A percentile compares a stretch with the other conserved stretches of the same genome.
Evolutionary conservation across 441 rosid species (phyloP).

Genomic region (Raphanus hybrid): DNA sequence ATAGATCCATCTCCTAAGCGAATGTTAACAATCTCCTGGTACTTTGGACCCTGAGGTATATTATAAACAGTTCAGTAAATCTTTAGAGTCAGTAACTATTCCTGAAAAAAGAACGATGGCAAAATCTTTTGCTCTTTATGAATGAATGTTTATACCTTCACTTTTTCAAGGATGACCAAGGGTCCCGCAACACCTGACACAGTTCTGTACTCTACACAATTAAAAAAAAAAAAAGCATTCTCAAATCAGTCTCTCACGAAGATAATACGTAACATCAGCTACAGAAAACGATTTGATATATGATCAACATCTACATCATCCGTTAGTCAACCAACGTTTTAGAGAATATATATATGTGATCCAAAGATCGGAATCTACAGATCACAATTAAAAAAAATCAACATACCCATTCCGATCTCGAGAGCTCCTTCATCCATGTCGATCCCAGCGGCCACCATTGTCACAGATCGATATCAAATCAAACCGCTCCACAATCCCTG

Average conservation of each 20-base stretch:
- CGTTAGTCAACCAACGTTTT: slow-evolving; percentile 12
- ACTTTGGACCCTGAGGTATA: slow-evolving; percentile 55
- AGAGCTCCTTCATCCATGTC: slow-evolving; percentile 73
- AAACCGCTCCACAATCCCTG: slow-evolving; percentile 25
- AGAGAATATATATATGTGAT: slow-evolving; percentile 1
- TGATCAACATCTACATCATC: not conserved
- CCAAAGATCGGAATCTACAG: slow-evolving; percentile 21
- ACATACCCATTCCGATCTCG: slow-evolving; percentile 95
- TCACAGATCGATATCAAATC: slow-evolving; percentile 31
- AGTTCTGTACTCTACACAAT: slow-evolving; percentile 58
- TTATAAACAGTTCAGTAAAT: not conserved
- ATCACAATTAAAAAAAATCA: not conserved
- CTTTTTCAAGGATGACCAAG: slow-evolving; percentile 55
- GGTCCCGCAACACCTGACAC: slow-evolving; percentile 51
- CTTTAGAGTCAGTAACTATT: not conserved
- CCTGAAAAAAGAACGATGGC: not conserved
- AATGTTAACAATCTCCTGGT: slow-evolving; percentile 64
- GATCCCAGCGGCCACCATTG: slow-evolving; percentile 53
- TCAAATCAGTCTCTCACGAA: slow-evolving; percentile 24
- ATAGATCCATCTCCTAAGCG: slow-evolving; percentile 58
- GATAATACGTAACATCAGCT: not conserved
- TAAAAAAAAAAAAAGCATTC: slow-evolving; percentile 24
- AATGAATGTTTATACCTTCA: slow-evolving; percentile 37
- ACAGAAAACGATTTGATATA: slow-evolving; percentile 12
- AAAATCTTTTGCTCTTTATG: not conserved